Base-by-base conservation (phyloP, 2,329 filamentous ascomycete species). In the Aphanoascus verrucosus region DNA sequence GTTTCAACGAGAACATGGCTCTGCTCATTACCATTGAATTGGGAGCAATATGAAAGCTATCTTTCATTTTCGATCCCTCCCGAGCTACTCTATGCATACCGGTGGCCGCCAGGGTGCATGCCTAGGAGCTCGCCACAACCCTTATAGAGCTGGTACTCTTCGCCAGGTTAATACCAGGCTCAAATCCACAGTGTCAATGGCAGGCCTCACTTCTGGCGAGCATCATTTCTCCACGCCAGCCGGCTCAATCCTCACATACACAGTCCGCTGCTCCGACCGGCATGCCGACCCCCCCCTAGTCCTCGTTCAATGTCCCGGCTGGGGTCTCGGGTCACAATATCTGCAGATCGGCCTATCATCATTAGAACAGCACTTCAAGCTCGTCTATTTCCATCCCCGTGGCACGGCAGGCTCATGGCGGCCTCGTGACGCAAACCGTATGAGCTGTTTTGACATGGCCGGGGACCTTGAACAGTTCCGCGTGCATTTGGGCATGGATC, bases 341-440 rank as follows among this genome's bases (percentile, higher is more conserved):
- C 59, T 64, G 31, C 50, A 59, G 52, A 41, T 28, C 12, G 59
- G 55, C 15, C 56, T 62, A 4, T 31, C 54, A 2, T 55, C 58
- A 8, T 52, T 63, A 20, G 52, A 56, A 31, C 5, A 40, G 12
- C 37, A 55, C 7, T 61, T 58, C 55, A 61, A 55, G 1, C 55
- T 65, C 2, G 48, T 65, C 37, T 63, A 61, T 55, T 60, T 61
- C 43, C 59, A 62, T 38, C 62, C 62, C 0, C 63, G 64, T 8
- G 64, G 64, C 5, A 63, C 63, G 41, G 56, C 48, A n/a, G 48
- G 54, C 1, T 63, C 61, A 6, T 56, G 56, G 0, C 46, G 53
- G 6, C 59, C 61, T 1, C 5, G 12, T 7, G 28, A 54, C 34
- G 12, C 34, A 3, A n/a, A 41, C 4, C 9, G 53, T 17, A 64